phyloP scores from a whole-genome alignment of 83 land plant genomes.

The Larix sibirica region DNA sequence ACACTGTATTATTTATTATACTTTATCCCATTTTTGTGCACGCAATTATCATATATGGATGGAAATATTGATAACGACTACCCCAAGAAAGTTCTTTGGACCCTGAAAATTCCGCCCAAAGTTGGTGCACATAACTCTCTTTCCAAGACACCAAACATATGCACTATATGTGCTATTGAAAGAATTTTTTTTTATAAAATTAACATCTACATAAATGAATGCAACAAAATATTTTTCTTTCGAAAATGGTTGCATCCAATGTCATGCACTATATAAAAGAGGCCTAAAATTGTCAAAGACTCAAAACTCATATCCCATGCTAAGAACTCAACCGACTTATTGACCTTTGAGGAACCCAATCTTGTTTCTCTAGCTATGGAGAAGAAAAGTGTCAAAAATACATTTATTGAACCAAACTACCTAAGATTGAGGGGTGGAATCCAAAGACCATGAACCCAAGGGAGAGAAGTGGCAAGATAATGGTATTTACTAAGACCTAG shows the following conservation, averaged over 20 bases:
- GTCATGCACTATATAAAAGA: not conserved
- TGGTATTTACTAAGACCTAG: too few relatives aligned
- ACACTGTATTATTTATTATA: not conserved
- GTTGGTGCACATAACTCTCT: not conserved
- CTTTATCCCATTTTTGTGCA: not conserved
- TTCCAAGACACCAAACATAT: not conserved
- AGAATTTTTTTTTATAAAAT: not conserved
- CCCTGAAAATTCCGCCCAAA: not conserved
- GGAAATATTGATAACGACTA: not conserved
- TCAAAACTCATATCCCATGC: not conserved
- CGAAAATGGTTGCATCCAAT: not conserved
- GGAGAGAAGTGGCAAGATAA: too few relatives aligned
- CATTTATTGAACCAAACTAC: too few relatives aligned
- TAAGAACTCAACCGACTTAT: not conserved
- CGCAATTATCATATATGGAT: not conserved
- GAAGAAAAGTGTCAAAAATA: too few relatives aligned
- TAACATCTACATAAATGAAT: not conserved
- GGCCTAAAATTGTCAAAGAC: not conserved
- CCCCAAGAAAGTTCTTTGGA: not conserved
- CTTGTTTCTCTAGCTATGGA: too few relatives aligned
- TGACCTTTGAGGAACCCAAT: too few relatives aligned
- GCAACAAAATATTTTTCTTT: not conserved
- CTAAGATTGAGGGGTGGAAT: too few relatives aligned
- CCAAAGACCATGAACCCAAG: too few relatives aligned
- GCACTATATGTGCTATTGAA: not conserved